Percentiles rank a stretch among this genome's conserved stretches.
Evolutionary conservation across 192 early-diverging fungal species (phyloP).

Genomic region (Borealophlyctis nickersoniae): DNA sequence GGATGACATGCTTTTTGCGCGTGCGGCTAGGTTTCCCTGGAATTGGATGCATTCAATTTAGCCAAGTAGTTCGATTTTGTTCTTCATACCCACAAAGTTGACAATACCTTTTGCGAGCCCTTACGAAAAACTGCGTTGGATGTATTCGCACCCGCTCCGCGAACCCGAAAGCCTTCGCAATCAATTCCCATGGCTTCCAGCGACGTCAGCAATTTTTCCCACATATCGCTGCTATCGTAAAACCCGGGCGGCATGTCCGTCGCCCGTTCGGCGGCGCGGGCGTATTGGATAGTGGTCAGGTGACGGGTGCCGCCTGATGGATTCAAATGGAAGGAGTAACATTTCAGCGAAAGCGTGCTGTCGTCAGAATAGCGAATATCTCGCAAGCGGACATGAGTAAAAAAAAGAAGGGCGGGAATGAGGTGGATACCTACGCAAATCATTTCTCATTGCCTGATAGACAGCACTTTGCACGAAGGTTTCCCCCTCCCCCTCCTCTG

Average conservation of each 20-base stretch:
- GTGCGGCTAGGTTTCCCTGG: no score
- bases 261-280: conserved; percentile 41
- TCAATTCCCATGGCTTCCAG: conserved; percentile 44
- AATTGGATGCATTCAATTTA: no score
- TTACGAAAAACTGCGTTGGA: conserved; percentile 11
- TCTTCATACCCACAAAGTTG: no score
- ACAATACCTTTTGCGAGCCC: conserved; percentile 21
- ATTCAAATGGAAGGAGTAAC: no score
- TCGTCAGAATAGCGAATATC: no score
- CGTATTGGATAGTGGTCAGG: conserved; percentile 41
- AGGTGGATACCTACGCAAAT: conserved; percentile 24
- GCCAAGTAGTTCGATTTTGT: no score
- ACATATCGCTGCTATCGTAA: conserved; percentile 27
- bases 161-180: conserved; percentile 26
- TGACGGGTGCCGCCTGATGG: conserved; percentile 37
- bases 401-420: no score
- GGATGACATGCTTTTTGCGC: background rate
- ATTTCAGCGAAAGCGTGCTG: no score
- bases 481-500: conserved; percentile 9
- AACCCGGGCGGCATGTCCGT: conserved; percentile 39
- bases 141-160: conserved; percentile 15
- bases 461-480: conserved; percentile 36
- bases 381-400: no score
- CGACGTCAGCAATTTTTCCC: conserved; percentile 33
- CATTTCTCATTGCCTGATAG: conserved; percentile 43